phyloP scores from a whole-genome alignment of 495 filamentous ascomycete genomes.

The Jackrogersella multiformis region DNA sequence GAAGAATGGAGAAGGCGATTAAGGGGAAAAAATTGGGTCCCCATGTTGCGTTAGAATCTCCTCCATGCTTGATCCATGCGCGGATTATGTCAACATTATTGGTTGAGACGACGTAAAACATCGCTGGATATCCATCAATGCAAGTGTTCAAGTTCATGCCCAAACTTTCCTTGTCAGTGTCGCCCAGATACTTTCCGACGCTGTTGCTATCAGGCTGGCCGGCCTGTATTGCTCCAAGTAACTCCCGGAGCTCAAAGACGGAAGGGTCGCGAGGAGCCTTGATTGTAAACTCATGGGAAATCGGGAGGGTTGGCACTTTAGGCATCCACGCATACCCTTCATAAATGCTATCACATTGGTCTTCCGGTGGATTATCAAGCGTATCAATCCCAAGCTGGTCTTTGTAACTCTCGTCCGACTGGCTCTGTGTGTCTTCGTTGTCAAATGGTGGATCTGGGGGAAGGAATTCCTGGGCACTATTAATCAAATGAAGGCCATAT shows the following conservation, averaged over 20 bases:
- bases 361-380: not conserved
- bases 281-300: not conserved
- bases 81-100: conserved; percentile 24
- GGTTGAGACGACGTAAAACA: conserved; percentile 22
- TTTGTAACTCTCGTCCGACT: not conserved
- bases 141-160: conserved; percentile 2
- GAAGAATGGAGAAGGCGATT: conserved; percentile 11
- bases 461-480: conserved; percentile 7
- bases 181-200: conserved; percentile 5
- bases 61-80: conserved; percentile 18
- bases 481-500: not conserved
- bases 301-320: conserved; percentile 6
- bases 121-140: conserved; percentile 9
- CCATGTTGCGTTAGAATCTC: conserved; percentile 11
- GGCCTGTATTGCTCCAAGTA: conserved; percentile 17
- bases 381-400: not conserved
- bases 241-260: conserved; percentile 3
- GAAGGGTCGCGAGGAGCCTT: not conserved
- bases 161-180: conserved; percentile 4
- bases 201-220: not conserved
- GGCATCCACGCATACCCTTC: conserved; percentile 10
- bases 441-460: conserved; percentile 9
- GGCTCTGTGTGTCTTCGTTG: not conserved
- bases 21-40: conserved; percentile 6
- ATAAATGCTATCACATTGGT: not conserved